Conservation (phyloP, 2,329 filamentous ascomycete species). For the Nothopassalora personata region DNA sequence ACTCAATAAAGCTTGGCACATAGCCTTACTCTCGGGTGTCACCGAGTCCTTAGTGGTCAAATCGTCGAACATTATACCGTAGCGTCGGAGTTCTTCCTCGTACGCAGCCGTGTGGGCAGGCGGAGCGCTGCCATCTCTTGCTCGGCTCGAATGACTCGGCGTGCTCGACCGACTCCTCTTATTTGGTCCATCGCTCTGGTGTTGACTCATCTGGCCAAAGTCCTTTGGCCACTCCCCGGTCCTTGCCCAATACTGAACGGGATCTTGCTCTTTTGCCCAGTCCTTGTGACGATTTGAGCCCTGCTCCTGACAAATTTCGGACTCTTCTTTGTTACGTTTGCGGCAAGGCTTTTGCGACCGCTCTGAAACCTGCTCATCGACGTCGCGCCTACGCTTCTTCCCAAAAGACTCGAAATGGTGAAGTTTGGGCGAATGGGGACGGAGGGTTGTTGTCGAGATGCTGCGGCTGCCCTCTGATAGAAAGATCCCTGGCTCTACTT, state of each 20-base stretch:
- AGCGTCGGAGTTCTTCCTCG: background rate
- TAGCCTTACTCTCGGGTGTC: background rate
- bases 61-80: background rate
- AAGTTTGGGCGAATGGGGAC: background rate
- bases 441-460: no score
- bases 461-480: no score
- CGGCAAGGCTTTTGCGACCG: background rate
- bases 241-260: background rate
- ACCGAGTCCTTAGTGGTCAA: background rate
- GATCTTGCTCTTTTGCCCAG: background rate
- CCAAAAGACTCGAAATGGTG: background rate
- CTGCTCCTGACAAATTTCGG: background rate
- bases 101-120: background rate
- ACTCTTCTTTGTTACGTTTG: background rate
- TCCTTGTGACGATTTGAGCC: background rate
- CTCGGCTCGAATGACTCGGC: background rate
- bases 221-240: background rate
- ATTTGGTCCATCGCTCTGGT: background rate
- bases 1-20: slow-evolving; percentile 1
- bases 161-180: background rate
- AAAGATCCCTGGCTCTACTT: no score
- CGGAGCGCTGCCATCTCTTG: background rate
- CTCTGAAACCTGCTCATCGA: background rate
- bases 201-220: background rate
- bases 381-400: background rate